Percentiles rank a stretch among this genome's conserved stretches.
These are phyloP conservation scores for Oryza glumipatula DNA, from an alignment of 176 grass and related monocot species.

Conservation along the genomic window DNA sequence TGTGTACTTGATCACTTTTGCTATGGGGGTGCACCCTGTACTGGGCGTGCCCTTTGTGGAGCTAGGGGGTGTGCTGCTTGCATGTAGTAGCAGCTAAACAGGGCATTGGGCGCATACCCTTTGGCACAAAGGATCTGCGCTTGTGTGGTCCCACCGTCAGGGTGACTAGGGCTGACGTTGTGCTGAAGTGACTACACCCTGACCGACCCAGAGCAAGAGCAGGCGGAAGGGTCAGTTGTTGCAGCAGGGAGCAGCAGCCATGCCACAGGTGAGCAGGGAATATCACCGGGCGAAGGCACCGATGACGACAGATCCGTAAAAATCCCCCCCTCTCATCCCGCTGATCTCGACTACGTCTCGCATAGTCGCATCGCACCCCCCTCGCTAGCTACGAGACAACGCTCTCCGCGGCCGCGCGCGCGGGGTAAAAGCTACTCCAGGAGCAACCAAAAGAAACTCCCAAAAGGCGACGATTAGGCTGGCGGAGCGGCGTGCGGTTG, in stretches of 20 bases:
- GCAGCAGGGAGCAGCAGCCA: neutral
- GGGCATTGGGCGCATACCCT: no score
- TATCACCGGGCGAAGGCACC: conserved; percentile 30
- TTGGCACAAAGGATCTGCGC: conserved; percentile 2
- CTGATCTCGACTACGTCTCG: neutral
- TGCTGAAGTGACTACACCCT: conserved; percentile 36
- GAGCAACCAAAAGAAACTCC: neutral
- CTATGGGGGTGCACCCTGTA: no score
- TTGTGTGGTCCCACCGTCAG: neutral
- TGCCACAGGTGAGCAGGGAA: neutral
- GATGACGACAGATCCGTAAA: neutral
- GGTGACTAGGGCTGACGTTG: conserved; percentile 44
- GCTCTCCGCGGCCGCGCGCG: neutral
- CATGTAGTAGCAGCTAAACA: no score
- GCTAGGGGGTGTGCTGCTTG: no score
- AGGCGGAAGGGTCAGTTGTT: conserved; percentile 41
- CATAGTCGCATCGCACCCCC: neutral
- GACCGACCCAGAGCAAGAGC: conserved; percentile 25
- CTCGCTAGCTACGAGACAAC: neutral
- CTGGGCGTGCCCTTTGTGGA: no score
- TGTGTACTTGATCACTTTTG: no score
- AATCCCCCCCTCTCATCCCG: neutral
- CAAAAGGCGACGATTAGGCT: neutral
- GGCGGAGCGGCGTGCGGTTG: conserved; percentile 44
- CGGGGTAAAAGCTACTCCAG: neutral